Base-by-base conservation (phyloP, 192 early-diverging fungal species). In the Helicostylum pulchrum region DNA sequence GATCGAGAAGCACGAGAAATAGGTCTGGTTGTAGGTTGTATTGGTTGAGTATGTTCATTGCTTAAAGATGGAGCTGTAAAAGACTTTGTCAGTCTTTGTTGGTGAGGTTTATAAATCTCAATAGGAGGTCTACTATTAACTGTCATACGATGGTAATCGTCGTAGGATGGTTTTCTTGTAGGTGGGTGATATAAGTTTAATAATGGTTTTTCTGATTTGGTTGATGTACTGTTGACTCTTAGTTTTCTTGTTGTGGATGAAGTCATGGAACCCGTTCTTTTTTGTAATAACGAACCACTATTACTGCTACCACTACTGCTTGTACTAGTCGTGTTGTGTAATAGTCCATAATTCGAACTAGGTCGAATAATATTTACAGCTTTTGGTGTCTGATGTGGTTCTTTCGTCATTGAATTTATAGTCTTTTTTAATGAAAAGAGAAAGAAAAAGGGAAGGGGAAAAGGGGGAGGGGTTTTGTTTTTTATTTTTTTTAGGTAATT, bases 171-270 rank as follows among this genome's bases (percentile, higher is more conserved):
- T 5, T 58, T 58, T 19, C 36, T 20, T 21, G 34, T 53, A 19
- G 56, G 34, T 20, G 56, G 56, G 17, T 58, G 56, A 34, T 58
- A 58, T 31, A 58, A 14, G 32, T 58, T 58, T 14, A 58, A 36
- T 19, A 21, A 7, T 19, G 56, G 56, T 11, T 58, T 58, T 4
- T 14, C 19, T 15, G 53, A 10, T 55, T 55, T 31, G 10, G 23
- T 14, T 7, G 32, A 14, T n/a, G 23, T 55, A n/a, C 26, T 31
- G 15, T 34, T 54, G 32, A 34, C 11, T 26, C 31, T 58, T 43
- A 36, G 42, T 17, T 31, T 26, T 21, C 17, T 58, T 3, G 32
- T 31, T 15, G 36, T 58, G 12, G 42, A 39, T 17, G 36, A 14
- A 34, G 42, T 20, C 5, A 39, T 39, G 36, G 36, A 39, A 39